Base-by-base conservation (phyloP, 768 basidiomycete species). In the Imleria badia region DNA sequence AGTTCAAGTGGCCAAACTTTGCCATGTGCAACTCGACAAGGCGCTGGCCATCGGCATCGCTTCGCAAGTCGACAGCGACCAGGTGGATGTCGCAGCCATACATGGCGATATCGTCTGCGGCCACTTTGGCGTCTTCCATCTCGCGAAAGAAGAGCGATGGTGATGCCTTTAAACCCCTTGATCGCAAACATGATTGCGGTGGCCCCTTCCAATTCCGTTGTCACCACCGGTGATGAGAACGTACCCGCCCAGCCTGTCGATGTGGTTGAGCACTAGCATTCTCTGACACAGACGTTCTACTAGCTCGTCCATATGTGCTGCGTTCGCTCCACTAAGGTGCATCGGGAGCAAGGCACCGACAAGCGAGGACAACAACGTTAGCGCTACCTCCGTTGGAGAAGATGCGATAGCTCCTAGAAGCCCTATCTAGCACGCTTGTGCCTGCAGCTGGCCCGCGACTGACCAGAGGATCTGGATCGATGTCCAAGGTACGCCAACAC, bases 131-230 rank as follows among this genome's bases (percentile, higher is more conserved):
- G 58, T 85, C 84, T 42, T 76, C 71, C 55, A 78, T 72, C 64
- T 86, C 81, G 72, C 1, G 80, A 77, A 1, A 86, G 75, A 66
- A 83, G 78, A 9, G 79, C 73, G 48, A 81, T 75, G 6, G 81
- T 80, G 51, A 83, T 75, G 45, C 78, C 80, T 50, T 67, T 67
- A 6, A 76, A 68, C n/a, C 81, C 82, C 60, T 84, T 79, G 15
- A 77, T 74, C 2, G 80, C 78, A 63, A 80, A 83, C 59, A 78
- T 70, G 41, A 78, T 74, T 4, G 81, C 78, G 3, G 76, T 76
- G 4, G 78, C n/a, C 67, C 3, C 78, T 73, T n/a, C 81, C 81
- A 45, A 83, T 83, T 19, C 81, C 81, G 66, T 58, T 77, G 56
- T 78, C 74, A 14, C 75, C 74, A 20, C 75, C 71, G 9, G 74